Conservation (phyloP, 2,329 filamentous ascomycete species). For the Dryadomyces quercivorus region DNA sequence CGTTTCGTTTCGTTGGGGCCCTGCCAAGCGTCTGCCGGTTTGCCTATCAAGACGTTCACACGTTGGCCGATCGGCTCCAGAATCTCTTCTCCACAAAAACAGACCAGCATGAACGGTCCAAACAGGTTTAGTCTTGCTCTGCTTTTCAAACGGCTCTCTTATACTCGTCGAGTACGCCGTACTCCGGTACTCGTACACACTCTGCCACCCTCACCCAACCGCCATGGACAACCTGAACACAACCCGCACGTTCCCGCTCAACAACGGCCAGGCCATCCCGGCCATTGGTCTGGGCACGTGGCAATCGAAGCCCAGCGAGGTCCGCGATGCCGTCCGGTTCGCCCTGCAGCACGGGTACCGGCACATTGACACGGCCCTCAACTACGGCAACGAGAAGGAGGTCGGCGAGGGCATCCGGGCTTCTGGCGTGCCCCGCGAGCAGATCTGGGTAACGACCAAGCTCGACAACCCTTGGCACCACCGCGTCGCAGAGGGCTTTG, state of each 20-base stretch:
- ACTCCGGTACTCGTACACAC: too few relatives aligned
- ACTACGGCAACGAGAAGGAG: conserved; percentile 11
- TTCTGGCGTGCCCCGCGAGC: conserved; percentile 7
- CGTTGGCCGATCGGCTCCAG: too few relatives aligned
- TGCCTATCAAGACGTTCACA: too few relatives aligned
- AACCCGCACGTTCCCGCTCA: background rate
- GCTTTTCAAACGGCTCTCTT: too few relatives aligned
- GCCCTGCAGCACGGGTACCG: conserved; percentile 8
- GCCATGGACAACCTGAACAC: background rate
- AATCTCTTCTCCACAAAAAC: too few relatives aligned
- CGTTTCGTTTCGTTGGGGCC: too few relatives aligned
- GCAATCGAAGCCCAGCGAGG: conserved; percentile 6
- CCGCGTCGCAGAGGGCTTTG: conserved; percentile 7
- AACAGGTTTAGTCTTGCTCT: too few relatives aligned
- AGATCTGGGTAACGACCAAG: conserved; percentile 11
- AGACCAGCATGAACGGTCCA: too few relatives aligned
- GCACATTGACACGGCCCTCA: conserved; percentile 10
- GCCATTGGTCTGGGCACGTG: conserved; percentile 5
- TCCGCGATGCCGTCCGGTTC: conserved; percentile 3
- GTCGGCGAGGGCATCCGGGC: conserved; percentile 8
- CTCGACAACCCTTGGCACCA: conserved; percentile 8
- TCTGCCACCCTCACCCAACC: background rate
- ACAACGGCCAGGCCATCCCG: background rate
- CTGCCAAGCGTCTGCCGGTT: too few relatives aligned
- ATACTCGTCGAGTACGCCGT: too few relatives aligned